A percentile compares a stretch with the other conserved stretches of the same genome.
Conservation (phyloP, 2,329 filamentous ascomycete genomes). For the Sarocladium brachiariae region DNA sequence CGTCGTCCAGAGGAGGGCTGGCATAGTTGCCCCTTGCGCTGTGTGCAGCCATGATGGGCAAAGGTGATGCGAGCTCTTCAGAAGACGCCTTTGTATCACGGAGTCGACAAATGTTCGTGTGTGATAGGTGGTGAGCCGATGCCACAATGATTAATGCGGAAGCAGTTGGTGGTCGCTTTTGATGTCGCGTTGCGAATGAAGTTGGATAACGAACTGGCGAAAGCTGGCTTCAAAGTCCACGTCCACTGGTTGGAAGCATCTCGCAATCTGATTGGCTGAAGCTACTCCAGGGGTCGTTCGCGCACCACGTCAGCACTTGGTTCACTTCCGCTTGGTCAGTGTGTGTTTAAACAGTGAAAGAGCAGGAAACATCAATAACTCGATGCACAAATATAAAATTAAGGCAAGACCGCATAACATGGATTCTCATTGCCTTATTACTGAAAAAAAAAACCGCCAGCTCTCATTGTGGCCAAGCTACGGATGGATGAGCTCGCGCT, state of each 20-base stretch:
- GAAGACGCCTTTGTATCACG: background rate
- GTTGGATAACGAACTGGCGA: slow-evolving; percentile 1
- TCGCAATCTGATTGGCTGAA: slow-evolving; percentile 1
- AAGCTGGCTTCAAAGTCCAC: slow-evolving; percentile 7
- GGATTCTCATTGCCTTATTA: too few relatives aligned
- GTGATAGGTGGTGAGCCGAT: background rate
- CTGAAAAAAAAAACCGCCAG: too few relatives aligned
- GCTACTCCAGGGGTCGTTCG: slow-evolving; percentile 5
- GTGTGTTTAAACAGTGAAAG: background rate
- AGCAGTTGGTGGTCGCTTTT: background rate
- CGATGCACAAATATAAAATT: too few relatives aligned
- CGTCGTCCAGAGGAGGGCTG: slow-evolving; percentile 57
- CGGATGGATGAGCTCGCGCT: too few relatives aligned
- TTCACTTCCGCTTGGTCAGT: background rate
- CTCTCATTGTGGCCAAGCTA: too few relatives aligned
- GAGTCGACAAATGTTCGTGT: background rate
- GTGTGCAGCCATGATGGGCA: slow-evolving; percentile 37
- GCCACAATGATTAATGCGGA: background rate
- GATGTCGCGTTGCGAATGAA: background rate
- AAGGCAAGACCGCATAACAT: too few relatives aligned
- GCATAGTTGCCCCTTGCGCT: slow-evolving; percentile 50
- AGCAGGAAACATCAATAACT: background rate
- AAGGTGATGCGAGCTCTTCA: background rate
- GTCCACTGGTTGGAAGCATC: background rate
- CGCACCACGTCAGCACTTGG: background rate